Percentiles rank a stretch among this genome's conserved stretches.
Evolutionary conservation across 2,329 filamentous ascomycete species (phyloP).

Genomic region (Alternaria gaisen): DNA sequence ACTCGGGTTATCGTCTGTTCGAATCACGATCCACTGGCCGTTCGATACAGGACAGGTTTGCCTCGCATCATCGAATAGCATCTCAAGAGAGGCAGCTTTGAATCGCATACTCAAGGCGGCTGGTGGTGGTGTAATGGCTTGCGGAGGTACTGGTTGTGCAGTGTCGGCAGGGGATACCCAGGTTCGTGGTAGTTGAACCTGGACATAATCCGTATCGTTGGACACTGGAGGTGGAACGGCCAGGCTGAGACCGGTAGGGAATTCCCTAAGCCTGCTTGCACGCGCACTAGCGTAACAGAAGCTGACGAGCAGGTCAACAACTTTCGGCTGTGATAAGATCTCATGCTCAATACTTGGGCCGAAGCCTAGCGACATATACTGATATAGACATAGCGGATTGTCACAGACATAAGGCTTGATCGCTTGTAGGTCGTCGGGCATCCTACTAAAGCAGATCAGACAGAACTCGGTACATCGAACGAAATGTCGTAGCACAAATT

Average conservation of each 20-base stretch:
- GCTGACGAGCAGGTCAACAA: slow-evolving; percentile 84
- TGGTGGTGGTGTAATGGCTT: not conserved
- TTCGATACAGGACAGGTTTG: slow-evolving; percentile 48
- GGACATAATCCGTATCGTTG: slow-evolving; percentile 27
- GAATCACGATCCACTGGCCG: slow-evolving; percentile 64
- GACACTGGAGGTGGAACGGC: slow-evolving; percentile 56
- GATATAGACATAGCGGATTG: slow-evolving; percentile 78
- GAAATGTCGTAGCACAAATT: slow-evolving; percentile 80
- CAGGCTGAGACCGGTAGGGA: slow-evolving; percentile 66
- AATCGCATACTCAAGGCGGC: slow-evolving; percentile 33
- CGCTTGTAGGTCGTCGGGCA: slow-evolving; percentile 71
- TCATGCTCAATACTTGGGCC: slow-evolving; percentile 88
- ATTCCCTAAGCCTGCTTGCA: slow-evolving; percentile 57
- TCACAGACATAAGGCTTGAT: slow-evolving; percentile 81
- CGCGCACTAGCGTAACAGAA: slow-evolving; percentile 75
- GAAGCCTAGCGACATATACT: slow-evolving; percentile 87
- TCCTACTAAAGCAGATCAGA: slow-evolving; percentile 79
- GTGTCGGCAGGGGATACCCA: not conserved
- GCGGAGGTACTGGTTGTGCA: not conserved
- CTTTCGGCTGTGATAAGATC: slow-evolving; percentile 77
- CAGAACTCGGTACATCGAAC: slow-evolving; percentile 87
- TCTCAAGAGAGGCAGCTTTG: slow-evolving; percentile 52
- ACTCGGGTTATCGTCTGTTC: slow-evolving; percentile 21
- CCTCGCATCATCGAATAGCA: slow-evolving; percentile 53
- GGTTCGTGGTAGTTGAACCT: not conserved